Percentiles rank a stretch among this genome's conserved stretches.
These are phyloP conservation scores for Hyaloscypha finlandica DNA, from an alignment of 495 filamentous ascomycete species.

Conservation along the genomic window DNA sequence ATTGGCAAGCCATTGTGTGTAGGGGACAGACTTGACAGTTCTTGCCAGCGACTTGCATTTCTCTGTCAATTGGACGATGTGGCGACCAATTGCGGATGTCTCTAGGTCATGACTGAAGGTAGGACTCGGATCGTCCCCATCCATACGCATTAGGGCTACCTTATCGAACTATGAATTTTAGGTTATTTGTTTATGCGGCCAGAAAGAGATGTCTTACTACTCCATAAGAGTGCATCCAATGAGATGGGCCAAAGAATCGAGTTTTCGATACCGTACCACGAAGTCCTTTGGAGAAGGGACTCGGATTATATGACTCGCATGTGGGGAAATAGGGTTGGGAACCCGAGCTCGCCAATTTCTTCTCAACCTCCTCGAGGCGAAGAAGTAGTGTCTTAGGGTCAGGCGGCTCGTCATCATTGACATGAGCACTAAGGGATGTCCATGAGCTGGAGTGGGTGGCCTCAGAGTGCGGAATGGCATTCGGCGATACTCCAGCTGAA, in stretches of 20 bases:
- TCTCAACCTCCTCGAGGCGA: constrained; percentile 10
- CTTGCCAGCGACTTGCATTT: constrained; percentile 29
- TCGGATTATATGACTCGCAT: not conserved
- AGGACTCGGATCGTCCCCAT: not conserved
- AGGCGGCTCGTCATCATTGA: not conserved
- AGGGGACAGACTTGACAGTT: constrained; percentile 30
- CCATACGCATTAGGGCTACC: constrained; percentile 9
- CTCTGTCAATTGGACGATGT: constrained; percentile 23
- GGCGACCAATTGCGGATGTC: constrained; percentile 9
- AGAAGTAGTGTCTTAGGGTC: constrained; percentile 4
- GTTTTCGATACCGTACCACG: constrained; percentile 42
- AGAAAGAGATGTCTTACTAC: constrained; percentile 40
- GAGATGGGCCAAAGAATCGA: constrained; percentile 53
- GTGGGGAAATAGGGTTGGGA: not conserved
- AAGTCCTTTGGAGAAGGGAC: not conserved
- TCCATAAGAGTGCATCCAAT: constrained; percentile 53
- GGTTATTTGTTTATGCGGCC: not conserved
- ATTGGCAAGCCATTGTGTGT: constrained; percentile 23
- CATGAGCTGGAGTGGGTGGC: constrained; percentile 5
- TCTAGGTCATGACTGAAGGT: not conserved
- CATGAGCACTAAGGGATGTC: not conserved
- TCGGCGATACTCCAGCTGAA: not conserved
- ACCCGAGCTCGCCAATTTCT: constrained; percentile 12
- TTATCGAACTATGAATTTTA: constrained; percentile 15
- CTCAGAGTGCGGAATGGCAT: not conserved